These are phyloP conservation scores for Blastosporella zonata DNA, from an alignment of 1,284 basidiomycete species.

Conservation along the genomic window DNA sequence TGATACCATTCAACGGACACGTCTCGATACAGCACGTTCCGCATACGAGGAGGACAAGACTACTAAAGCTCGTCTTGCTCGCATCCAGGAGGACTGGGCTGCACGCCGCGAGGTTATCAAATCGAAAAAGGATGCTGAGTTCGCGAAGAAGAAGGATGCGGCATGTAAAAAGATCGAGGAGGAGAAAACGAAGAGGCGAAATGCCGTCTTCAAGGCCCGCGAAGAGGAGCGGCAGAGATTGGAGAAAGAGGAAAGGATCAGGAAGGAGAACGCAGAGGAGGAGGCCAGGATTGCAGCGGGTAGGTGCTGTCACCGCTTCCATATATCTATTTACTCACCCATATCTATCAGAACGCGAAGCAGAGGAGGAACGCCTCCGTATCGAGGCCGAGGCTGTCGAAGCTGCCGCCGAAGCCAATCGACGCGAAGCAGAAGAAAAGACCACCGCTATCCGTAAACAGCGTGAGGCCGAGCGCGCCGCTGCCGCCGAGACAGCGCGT, in stretches of 20 bases:
- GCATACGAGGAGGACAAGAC: slow-evolving; percentile 72
- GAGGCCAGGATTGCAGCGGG: slow-evolving; percentile 51
- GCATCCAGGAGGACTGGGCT: slow-evolving; percentile 78
- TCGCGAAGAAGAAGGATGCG: slow-evolving; percentile 56
- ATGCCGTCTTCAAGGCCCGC: slow-evolving; percentile 49
- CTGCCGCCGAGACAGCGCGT: slow-evolving; percentile 54
- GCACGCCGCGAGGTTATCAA: slow-evolving; percentile 60
- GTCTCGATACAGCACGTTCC: slow-evolving; percentile 57
- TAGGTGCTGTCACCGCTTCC: slow-evolving; percentile 28
- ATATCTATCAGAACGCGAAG: slow-evolving; percentile 42
- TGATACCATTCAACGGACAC: slow-evolving; percentile 60
- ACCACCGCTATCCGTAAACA: slow-evolving; percentile 49
- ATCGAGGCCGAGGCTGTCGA: slow-evolving; percentile 51
- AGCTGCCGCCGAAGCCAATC: slow-evolving; percentile 51
- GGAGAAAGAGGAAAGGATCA: slow-evolving; percentile 49
- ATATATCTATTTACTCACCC: slow-evolving; percentile 5
- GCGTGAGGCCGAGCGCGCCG: slow-evolving; percentile 68
- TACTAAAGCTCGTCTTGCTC: slow-evolving; percentile 74
- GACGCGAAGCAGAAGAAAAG: slow-evolving; percentile 62
- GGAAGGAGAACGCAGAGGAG: slow-evolving; percentile 50
- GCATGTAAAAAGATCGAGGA: slow-evolving; percentile 77
- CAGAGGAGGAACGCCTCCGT: slow-evolving; percentile 48
- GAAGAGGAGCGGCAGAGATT: slow-evolving; percentile 53
- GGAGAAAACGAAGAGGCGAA: slow-evolving; percentile 79
- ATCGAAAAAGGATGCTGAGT: slow-evolving; percentile 69